phyloP scores from a whole-genome alignment of 2,329 filamentous ascomycete species.

The Neofusicoccum laricinum region DNA sequence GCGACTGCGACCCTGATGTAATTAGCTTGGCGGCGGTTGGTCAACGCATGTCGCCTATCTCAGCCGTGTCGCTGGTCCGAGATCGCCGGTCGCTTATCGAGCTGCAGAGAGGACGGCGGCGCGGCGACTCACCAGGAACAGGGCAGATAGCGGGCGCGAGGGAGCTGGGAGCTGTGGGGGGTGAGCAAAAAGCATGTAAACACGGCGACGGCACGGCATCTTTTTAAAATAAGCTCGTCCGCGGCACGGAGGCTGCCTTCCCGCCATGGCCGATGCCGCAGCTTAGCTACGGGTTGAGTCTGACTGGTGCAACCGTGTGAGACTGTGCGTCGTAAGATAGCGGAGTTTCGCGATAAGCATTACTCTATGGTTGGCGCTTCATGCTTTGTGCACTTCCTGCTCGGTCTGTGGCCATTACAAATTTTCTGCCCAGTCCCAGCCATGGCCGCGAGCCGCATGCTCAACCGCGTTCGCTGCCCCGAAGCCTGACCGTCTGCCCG shows the following conservation, averaged over 20 bases:
- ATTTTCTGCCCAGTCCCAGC: background rate
- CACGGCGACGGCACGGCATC: background rate
- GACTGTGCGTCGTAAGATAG: conserved; percentile 8
- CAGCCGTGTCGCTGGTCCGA: background rate
- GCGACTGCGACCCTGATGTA: background rate
- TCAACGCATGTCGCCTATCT: conserved; percentile 13
- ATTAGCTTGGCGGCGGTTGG: background rate
- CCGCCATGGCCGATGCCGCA: conserved; percentile 11
- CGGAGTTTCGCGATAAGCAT: conserved; percentile 3
- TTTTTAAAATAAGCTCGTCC: background rate
- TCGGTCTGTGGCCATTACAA: background rate
- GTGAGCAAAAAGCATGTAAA: background rate
- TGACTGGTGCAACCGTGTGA: background rate
- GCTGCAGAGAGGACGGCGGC: background rate
- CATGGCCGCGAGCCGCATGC: background rate
- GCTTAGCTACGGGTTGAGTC: background rate
- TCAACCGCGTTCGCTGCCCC: conserved; percentile 87
- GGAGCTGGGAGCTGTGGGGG: background rate
- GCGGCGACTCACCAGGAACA: background rate
- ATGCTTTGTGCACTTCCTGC: background rate
- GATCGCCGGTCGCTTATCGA: conserved; percentile 8
- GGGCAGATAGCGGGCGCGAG: background rate
- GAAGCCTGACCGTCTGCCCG: conserved; percentile 88
- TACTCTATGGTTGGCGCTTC: conserved; percentile 8
- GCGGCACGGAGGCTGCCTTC: background rate